Evolutionary conservation across 768 basidiomycete genomes (phyloP).

Genomic region (Boletus tomentosulus): DNA sequence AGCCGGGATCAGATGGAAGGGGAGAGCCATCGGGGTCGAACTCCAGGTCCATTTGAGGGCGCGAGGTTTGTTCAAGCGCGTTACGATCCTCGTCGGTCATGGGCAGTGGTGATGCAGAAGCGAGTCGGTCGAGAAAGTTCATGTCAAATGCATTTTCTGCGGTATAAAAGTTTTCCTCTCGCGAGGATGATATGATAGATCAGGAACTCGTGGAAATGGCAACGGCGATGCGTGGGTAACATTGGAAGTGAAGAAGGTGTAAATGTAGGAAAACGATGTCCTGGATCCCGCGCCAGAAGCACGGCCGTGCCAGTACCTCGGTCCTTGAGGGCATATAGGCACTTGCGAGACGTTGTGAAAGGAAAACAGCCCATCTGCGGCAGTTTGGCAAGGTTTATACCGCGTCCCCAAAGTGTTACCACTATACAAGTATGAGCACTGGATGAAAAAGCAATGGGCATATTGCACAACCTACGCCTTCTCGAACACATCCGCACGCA

Average conservation of each 20-base stretch:
- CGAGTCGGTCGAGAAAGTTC: conserved; percentile 39
- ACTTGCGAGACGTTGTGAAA: conserved; percentile 14
- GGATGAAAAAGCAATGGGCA: conserved; percentile 27
- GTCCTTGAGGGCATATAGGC: conserved; percentile 38
- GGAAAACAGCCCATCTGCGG: conserved; percentile 43
- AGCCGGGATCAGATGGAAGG: conserved; percentile 35
- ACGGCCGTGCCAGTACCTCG: conserved; percentile 38
- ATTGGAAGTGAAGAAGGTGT: conserved; percentile 46
- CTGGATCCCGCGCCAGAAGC: conserved; percentile 13
- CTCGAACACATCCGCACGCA: conserved; percentile 62
- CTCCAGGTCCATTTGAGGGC: conserved; percentile 14
- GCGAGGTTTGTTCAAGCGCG: conserved; percentile 9
- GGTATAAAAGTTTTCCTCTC: conserved; percentile 20
- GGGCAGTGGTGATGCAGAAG: conserved; percentile 35
- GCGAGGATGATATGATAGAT: not conserved
- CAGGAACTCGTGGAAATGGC: conserved; percentile 3
- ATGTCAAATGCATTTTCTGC: conserved; percentile 29
- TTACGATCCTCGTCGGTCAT: conserved; percentile 33
- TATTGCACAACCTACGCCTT: conserved; percentile 62
- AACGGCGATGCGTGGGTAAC: conserved; percentile 34
- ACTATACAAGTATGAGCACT: conserved; percentile 32
- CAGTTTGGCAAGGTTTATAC: conserved; percentile 56
- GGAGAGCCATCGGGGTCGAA: conserved; percentile 46
- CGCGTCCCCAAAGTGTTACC: conserved; percentile 64
- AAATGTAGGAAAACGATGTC: conserved; percentile 28